Conservation (phyloP, 305 asterid genomes). For the Fraxinus latifolia region DNA sequence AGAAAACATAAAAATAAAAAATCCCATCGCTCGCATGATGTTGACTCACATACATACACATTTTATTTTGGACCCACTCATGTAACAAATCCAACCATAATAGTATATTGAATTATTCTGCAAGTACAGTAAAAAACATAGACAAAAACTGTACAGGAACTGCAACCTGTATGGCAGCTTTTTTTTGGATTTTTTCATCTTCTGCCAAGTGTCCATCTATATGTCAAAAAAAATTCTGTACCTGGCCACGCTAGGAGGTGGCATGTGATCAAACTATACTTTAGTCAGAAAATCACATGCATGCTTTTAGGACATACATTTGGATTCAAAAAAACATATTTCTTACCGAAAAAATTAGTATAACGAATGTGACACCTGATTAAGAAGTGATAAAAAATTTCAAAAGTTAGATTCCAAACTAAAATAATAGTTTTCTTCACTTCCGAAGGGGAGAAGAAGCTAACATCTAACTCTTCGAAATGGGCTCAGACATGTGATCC, state of each 20-base stretch:
- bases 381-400: neutral
- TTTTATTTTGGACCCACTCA: neutral
- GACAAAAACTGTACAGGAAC: too few species aligned
- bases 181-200: too few species aligned
- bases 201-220: too few species aligned
- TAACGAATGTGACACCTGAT: neutral
- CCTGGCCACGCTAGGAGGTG: neutral
- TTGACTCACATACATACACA: neutral
- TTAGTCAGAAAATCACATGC: neutral
- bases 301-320: neutral
- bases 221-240: too few species aligned
- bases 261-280: neutral
- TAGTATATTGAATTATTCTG: neutral
- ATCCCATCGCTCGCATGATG: neutral
- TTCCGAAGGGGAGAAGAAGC: too few species aligned
- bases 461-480: too few species aligned
- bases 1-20: neutral
- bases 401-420: neutral
- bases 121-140: too few species aligned
- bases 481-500: too few species aligned
- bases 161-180: too few species aligned
- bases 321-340: neutral
- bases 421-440: too few species aligned
- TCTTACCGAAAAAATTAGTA: neutral
- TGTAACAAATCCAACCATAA: neutral